Evolutionary conservation across 2,329 filamentous ascomycete species (phyloP).

Genomic region (Ploettnerulaceae sp.): DNA sequence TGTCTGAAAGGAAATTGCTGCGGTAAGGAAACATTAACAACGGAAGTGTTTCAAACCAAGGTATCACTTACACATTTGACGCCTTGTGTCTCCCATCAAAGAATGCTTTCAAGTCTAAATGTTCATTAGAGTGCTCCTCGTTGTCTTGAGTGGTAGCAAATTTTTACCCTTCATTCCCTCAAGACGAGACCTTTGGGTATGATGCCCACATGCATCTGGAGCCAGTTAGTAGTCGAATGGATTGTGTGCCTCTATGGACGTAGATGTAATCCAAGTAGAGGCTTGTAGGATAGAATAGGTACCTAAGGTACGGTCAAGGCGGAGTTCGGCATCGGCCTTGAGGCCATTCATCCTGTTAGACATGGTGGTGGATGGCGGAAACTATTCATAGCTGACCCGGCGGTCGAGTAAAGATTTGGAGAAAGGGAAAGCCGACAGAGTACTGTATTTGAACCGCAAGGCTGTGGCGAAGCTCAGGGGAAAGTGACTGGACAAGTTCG

Average conservation of each 20-base stretch:
- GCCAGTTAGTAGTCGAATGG: background rate
- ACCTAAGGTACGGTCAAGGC: conserved; percentile 17
- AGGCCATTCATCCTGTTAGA: background rate
- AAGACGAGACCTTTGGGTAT: conserved; percentile 6
- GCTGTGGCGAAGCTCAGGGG: too few relatives aligned
- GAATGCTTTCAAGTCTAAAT: conserved; percentile 29
- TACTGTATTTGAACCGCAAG: too few relatives aligned
- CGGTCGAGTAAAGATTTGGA: too few relatives aligned
- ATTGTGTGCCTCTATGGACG: too few relatives aligned
- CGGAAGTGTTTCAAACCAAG: too few relatives aligned
- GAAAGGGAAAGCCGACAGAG: too few relatives aligned
- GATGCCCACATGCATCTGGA: background rate
- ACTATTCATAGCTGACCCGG: background rate
- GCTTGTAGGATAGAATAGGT: too few relatives aligned
- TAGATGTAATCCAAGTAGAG: too few relatives aligned
- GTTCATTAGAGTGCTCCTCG: background rate
- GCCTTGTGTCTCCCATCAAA: conserved; percentile 28
- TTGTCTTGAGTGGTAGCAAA: background rate
- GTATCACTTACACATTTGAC: conserved; percentile 26
- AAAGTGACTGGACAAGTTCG: too few relatives aligned
- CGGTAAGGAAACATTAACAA: conserved; percentile 16
- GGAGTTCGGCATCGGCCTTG: conserved; percentile 13
- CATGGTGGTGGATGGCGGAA: background rate
- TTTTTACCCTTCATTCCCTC: conserved; percentile 18
- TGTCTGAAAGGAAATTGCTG: conserved; percentile 57